A percentile compares a stretch with the other conserved stretches of the same genome.
phyloP scores from a whole-genome alignment of 805 yeast species.

The Kodamaea sagamina region DNA sequence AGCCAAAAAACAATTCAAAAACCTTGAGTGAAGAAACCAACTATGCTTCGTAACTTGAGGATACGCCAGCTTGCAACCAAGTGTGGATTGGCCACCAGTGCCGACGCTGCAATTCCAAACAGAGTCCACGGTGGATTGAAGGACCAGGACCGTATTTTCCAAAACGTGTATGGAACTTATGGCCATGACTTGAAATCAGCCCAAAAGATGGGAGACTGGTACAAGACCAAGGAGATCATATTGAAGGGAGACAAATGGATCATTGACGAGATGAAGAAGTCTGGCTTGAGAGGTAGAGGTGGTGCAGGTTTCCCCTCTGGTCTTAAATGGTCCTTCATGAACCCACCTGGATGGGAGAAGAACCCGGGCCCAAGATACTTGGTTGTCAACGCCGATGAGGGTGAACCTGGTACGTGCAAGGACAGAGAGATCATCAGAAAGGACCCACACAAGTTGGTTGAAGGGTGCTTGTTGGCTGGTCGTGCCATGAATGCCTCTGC shows the following conservation, averaged over 20 bases:
- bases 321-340: conserved; percentile 90
- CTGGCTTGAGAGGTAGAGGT: conserved; percentile 88
- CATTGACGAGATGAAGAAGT: conserved; percentile 80
- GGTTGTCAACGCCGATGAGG: conserved; percentile 92
- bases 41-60: conserved; percentile 40
- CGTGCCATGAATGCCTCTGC: conserved; percentile 93
- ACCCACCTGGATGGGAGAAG: conserved; percentile 94
- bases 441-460: conserved; percentile 89
- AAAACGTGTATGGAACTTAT: conserved; percentile 73
- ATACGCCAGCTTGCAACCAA: conserved; percentile 26
- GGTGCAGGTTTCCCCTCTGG: conserved; percentile 96
- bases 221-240: conserved; percentile 83
- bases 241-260: conserved; percentile 88
- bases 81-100: conserved; percentile 47
- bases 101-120: conserved; percentile 51
- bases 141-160: conserved; percentile 86
- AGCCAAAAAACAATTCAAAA: conserved; percentile 9
- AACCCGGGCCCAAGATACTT: conserved; percentile 86
- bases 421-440: conserved; percentile 89
- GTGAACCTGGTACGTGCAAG: conserved; percentile 93
- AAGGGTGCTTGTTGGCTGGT: conserved; percentile 89
- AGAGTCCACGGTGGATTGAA: conserved; percentile 70
- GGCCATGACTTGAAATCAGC: conserved; percentile 77
- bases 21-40: conserved; percentile 8
- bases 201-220: conserved; percentile 85